Evolutionary conservation across 148 eudicot genomes (phyloP).

Genomic region (Tetragonia tetragonoides): DNA sequence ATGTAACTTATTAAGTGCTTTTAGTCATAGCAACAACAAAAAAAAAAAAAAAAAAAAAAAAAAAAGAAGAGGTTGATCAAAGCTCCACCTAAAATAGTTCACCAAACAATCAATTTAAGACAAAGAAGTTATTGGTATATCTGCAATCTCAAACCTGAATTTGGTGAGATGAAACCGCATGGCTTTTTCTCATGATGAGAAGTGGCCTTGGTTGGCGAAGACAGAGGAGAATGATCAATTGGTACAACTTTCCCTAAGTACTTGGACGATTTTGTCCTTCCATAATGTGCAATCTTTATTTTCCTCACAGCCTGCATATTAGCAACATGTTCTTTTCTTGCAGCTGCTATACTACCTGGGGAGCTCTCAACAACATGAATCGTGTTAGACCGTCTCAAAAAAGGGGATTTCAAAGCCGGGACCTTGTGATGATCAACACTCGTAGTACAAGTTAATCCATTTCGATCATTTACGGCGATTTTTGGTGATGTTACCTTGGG

Average conservation of each 20-base stretch:
- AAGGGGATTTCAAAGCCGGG: too few relatives aligned
- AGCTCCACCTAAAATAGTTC: too few relatives aligned
- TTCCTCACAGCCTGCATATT: slow-evolving; percentile 58
- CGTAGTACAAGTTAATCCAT: not conserved
- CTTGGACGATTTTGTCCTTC: slow-evolving; percentile 44
- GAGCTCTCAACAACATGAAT: slow-evolving; percentile 27
- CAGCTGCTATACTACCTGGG: slow-evolving; percentile 61
- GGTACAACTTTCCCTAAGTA: slow-evolving; percentile 28
- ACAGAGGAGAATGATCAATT: slow-evolving; percentile 11
- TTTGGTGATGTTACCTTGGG: slow-evolving; percentile 42
- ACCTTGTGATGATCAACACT: too few relatives aligned
- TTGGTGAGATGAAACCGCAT: slow-evolving; percentile 60
- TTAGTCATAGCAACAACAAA: too few relatives aligned
- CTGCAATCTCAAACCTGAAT: slow-evolving; percentile 53
- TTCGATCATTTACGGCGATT: not conserved
- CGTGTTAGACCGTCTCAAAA: not conserved
- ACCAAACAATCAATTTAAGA: too few relatives aligned
- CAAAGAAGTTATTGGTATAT: too few relatives aligned
- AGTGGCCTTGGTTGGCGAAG: not conserved
- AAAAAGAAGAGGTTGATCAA: too few relatives aligned
- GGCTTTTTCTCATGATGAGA: slow-evolving; percentile 34
- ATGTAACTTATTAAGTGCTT: too few relatives aligned
- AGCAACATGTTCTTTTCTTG: slow-evolving; percentile 59
- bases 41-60: too few relatives aligned
- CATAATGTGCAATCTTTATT: slow-evolving; percentile 67